Conservation (phyloP, 257 asterid genomes). For the Solanum verrucosum region DNA sequence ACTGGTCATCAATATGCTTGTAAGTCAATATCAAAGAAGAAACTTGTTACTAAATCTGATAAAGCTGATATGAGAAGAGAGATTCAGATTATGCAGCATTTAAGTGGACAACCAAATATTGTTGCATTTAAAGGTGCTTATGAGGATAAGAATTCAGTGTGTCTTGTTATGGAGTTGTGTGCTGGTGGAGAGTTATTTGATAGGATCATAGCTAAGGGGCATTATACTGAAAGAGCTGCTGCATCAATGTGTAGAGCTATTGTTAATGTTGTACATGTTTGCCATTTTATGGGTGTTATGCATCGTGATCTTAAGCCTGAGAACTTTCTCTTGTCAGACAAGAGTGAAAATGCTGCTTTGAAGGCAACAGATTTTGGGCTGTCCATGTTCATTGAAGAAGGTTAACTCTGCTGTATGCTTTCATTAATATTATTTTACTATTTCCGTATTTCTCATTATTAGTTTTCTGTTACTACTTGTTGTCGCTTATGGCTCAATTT, state of each 20-base stretch:
- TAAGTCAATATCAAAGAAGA: slow-evolving; percentile 64
- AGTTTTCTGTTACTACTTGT: not conserved
- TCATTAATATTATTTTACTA: not conserved
- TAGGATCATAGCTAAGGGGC: slow-evolving; percentile 59
- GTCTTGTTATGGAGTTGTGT: slow-evolving; percentile 69
- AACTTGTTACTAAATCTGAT: slow-evolving; percentile 45
- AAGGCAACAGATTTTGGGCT: slow-evolving; percentile 75
- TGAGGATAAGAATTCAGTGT: slow-evolving; percentile 58
- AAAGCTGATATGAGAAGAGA: slow-evolving; percentile 74
- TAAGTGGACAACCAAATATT: slow-evolving; percentile 68
- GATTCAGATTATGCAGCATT: slow-evolving; percentile 73
- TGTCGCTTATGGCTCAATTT: not conserved
- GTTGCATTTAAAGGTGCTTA: slow-evolving; percentile 71
- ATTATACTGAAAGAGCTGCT: slow-evolving; percentile 62
- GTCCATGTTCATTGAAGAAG: slow-evolving; percentile 62
- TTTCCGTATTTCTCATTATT: not conserved
- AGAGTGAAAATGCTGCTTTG: slow-evolving; percentile 39
- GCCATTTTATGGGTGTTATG: slow-evolving; percentile 78
- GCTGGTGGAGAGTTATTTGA: slow-evolving; percentile 79
- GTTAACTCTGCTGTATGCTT: slow-evolving; percentile 13
- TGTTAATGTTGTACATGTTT: slow-evolving; percentile 59
- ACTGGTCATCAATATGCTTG: slow-evolving; percentile 55
- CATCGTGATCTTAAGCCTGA: slow-evolving; percentile 81
- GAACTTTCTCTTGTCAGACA: slow-evolving; percentile 60
- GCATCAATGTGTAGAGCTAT: slow-evolving; percentile 54